Conservation (phyloP, 2,329 filamentous ascomycete genomes). For the Colletotrichum orbiculare region DNA sequence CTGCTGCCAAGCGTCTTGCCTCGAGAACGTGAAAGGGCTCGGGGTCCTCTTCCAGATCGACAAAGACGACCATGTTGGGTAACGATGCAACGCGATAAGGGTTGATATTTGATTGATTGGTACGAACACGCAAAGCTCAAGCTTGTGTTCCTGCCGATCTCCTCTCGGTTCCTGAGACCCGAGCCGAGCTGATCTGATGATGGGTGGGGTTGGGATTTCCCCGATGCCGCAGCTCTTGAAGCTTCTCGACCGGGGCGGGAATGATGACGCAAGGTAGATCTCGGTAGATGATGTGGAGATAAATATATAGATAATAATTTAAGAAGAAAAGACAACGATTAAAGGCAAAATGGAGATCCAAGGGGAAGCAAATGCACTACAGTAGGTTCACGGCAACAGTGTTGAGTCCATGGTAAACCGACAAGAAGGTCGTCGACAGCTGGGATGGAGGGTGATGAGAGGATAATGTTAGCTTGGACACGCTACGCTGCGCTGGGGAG, state of each 20-base stretch:
- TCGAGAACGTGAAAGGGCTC: slow-evolving; percentile 32
- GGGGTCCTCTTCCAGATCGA: slow-evolving; percentile 40
- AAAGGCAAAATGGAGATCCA: background rate
- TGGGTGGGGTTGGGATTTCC: slow-evolving; percentile 28
- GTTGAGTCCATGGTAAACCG: slow-evolving; percentile 22
- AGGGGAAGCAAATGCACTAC: background rate
- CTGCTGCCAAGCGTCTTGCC: slow-evolving; percentile 26
- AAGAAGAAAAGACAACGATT: background rate
- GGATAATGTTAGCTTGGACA: slow-evolving; percentile 7
- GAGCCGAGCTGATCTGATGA: slow-evolving; percentile 30
- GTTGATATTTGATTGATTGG: slow-evolving; percentile 20
- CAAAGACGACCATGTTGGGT: slow-evolving; percentile 39
- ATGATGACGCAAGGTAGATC: slow-evolving; percentile 31
- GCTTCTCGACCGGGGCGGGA: slow-evolving; percentile 9
- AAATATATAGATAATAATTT: background rate
- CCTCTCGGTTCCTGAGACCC: slow-evolving; percentile 26
- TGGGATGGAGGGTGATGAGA: slow-evolving; percentile 19
- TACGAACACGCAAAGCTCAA: slow-evolving; percentile 15
- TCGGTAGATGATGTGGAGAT: slow-evolving; percentile 24
- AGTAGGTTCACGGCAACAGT: background rate
- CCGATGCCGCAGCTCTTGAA: slow-evolving; percentile 34
- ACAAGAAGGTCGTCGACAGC: background rate
- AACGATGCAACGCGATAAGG: background rate
- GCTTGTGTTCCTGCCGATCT: slow-evolving; percentile 29
- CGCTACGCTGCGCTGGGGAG: background rate